Evolutionary conservation across 2,329 filamentous ascomycete genomes (phyloP).

Genomic region (Penicillium corylophilum): DNA sequence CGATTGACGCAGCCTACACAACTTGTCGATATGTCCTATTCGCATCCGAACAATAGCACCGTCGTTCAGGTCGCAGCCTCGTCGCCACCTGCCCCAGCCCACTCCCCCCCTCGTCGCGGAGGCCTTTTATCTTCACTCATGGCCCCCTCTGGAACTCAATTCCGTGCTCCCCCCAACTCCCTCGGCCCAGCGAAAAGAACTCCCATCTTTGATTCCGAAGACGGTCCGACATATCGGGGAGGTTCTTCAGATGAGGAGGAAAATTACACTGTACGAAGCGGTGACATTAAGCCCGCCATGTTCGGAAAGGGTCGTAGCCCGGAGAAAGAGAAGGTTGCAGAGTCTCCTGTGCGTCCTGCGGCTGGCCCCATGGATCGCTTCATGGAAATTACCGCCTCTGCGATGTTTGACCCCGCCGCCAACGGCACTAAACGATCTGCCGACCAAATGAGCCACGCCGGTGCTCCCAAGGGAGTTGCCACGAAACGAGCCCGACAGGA

Average conservation of each 20-base stretch:
- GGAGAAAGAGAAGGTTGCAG: slow-evolving; percentile 43
- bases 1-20: slow-evolving; percentile 63
- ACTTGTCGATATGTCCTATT: slow-evolving; percentile 49
- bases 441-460: slow-evolving; percentile 45
- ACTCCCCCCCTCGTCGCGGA: slow-evolving; percentile 41
- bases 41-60: slow-evolving; percentile 32
- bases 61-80: slow-evolving; percentile 84
- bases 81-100: slow-evolving; percentile 65
- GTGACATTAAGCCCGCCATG: slow-evolving; percentile 61
- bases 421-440: slow-evolving; percentile 39
- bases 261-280: slow-evolving; percentile 42
- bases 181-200: slow-evolving; percentile 41
- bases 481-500: slow-evolving; percentile 44
- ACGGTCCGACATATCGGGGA: slow-evolving; percentile 58
- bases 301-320: slow-evolving; percentile 50
- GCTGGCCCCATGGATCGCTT: slow-evolving; percentile 36
- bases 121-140: slow-evolving; percentile 61
- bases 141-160: slow-evolving; percentile 73
- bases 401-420: slow-evolving; percentile 42
- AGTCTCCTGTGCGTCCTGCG: slow-evolving; percentile 38
- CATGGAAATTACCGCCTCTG: slow-evolving; percentile 44
- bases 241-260: slow-evolving; percentile 63
- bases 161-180: slow-evolving; percentile 53
- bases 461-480: slow-evolving; percentile 30
- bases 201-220: slow-evolving; percentile 51